Percentiles rank a stretch among this genome's conserved stretches.
Evolutionary conservation across 73 alveolate genomes (phyloP).

Genomic region (Symbiodinium pilosum): DNA sequence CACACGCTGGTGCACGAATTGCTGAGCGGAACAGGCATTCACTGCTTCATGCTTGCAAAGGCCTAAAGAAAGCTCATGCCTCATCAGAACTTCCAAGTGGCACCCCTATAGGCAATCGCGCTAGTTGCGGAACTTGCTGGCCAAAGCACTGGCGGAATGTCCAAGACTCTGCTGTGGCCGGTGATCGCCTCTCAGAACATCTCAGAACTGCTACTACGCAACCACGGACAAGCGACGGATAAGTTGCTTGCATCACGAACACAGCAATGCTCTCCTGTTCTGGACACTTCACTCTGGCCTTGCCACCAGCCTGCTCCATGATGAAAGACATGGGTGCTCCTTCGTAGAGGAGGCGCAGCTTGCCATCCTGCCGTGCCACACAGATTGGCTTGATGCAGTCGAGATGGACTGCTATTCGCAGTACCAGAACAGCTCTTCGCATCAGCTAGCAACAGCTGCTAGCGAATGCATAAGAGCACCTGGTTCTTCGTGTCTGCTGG

Average conservation of each 20-base stretch:
- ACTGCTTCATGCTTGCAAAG: too few species aligned
- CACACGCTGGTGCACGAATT: conserved; percentile 92
- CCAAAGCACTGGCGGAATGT: conserved; percentile 85
- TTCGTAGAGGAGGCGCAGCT: conserved; percentile 97
- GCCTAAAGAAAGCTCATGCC: too few species aligned
- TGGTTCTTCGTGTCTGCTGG: conserved; percentile 96
- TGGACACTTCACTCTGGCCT: too few species aligned
- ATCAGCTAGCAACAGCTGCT: not conserved
- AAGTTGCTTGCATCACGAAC: not conserved
- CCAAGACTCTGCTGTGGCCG: conserved; percentile 91
- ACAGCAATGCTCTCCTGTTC: too few species aligned
- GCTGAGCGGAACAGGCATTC: conserved; percentile 3
- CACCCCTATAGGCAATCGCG: too few species aligned
- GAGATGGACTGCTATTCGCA: not conserved
- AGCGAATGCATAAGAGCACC: too few species aligned
- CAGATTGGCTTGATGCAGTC: not conserved
- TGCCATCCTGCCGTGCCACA: conserved; percentile 94
- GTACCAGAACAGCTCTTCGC: too few species aligned
- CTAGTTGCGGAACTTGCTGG: too few species aligned
- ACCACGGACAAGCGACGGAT: not conserved
- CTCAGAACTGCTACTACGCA: too few species aligned
- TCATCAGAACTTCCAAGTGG: too few species aligned
- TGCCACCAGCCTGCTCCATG: conserved; percentile 97
- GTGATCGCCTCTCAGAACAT: conserved; percentile 41
- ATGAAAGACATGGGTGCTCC: conserved; percentile 97